phyloP scores from a whole-genome alignment of 305 asterid genomes.

The Withania somnifera region DNA sequence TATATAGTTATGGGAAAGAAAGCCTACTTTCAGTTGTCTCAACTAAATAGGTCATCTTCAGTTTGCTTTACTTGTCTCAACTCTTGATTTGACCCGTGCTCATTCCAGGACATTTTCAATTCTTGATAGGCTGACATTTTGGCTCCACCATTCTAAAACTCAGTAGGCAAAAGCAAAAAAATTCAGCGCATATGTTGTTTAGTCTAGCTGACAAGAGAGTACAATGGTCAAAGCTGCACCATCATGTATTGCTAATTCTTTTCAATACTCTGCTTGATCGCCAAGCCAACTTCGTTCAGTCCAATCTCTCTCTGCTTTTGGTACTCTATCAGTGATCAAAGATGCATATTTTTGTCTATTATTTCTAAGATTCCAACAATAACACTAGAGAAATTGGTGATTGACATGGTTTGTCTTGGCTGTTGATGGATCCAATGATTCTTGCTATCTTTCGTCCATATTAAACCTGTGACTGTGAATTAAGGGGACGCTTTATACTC shows the following conservation, averaged over 20 bases:
- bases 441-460: neutral
- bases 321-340: neutral
- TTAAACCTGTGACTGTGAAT: neutral
- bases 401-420: neutral
- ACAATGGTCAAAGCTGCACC: neutral
- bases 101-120: neutral
- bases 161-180: neutral
- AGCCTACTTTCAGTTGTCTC: neutral
- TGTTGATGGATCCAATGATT: neutral
- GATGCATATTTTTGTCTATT: neutral
- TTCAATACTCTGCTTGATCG: neutral
- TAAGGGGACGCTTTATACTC: neutral
- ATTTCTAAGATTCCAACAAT: neutral
- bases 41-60: neutral
- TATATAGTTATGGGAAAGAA: neutral
- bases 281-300: neutral
- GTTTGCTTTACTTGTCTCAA: neutral
- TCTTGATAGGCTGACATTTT: neutral
- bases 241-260: neutral
- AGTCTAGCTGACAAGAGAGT: neutral
- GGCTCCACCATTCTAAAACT: neutral
- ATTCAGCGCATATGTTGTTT: neutral
- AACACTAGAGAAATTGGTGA: neutral
- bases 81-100: neutral
- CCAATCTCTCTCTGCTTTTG: neutral